phyloP scores from a whole-genome alignment of 768 basidiomycete species.

The Kwoniella bestiolae region DNA sequence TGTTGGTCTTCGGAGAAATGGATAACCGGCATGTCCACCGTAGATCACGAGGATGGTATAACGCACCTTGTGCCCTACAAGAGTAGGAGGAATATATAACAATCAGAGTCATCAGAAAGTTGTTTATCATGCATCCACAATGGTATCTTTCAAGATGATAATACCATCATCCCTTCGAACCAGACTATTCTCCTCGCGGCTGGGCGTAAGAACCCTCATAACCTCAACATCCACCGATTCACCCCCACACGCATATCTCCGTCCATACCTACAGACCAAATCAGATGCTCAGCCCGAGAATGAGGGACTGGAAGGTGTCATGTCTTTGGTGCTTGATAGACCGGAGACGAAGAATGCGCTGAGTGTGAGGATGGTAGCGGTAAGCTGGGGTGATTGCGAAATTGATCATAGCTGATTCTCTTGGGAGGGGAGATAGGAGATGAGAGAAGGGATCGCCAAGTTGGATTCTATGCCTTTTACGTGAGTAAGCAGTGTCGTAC shows the following conservation, averaged over 20 bases:
- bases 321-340: slow-evolving; percentile 76
- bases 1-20: neutral
- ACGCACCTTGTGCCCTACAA: too few relatives aligned
- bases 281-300: slow-evolving; percentile 33
- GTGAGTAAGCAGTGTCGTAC: slow-evolving; percentile 6
- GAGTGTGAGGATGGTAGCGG: slow-evolving; percentile 72
- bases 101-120: neutral
- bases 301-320: slow-evolving; percentile 64
- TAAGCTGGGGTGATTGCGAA: slow-evolving; percentile 50
- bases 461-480: slow-evolving; percentile 61
- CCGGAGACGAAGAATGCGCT: slow-evolving; percentile 87
- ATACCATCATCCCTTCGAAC: neutral
- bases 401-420: slow-evolving; percentile 10
- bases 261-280: slow-evolving; percentile 30
- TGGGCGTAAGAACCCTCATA: neutral
- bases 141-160: neutral
- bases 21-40: slow-evolving; percentile 1
- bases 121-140: neutral
- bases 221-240: slow-evolving; percentile 6
- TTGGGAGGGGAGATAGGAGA: slow-evolving; percentile 63
- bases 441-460: slow-evolving; percentile 70
- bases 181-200: neutral
- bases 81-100: neutral
- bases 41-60: neutral
- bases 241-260: slow-evolving; percentile 39